Conservation (phyloP, 129 eudicot species). For the Sambucus nigra region DNA sequence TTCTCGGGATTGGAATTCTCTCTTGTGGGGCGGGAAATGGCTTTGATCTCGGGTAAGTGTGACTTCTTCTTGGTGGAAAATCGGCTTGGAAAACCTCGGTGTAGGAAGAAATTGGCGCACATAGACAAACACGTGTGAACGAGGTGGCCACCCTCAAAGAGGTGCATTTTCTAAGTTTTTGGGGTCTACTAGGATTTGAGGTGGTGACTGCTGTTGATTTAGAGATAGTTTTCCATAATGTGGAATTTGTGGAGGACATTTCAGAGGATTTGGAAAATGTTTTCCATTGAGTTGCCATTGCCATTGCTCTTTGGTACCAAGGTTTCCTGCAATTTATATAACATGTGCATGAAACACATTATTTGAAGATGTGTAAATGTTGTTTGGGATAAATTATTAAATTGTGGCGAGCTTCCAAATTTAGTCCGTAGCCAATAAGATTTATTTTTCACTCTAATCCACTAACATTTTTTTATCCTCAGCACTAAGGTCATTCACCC, state of each 20-base stretch:
- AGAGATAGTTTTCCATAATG: constrained; percentile 46
- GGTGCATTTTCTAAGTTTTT: constrained; percentile 58
- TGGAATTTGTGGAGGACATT: constrained; percentile 31
- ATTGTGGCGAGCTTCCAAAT: too few relatives aligned
- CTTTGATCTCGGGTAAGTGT: constrained; percentile 81
- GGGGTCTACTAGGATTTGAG: constrained; percentile 29
- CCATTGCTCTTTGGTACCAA: constrained; percentile 93
- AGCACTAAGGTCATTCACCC: neutral
- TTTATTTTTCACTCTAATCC: neutral
- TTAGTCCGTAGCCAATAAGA: too few relatives aligned
- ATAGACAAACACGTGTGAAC: constrained; percentile 72
- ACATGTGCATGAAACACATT: neutral
- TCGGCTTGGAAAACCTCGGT: constrained; percentile 69
- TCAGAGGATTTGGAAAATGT: constrained; percentile 39
- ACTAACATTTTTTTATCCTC: neutral
- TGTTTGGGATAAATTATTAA: too few relatives aligned
- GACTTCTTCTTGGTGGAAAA: constrained; percentile 79
- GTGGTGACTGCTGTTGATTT: constrained; percentile 32
- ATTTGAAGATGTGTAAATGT: neutral
- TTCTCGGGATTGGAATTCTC: constrained; percentile 37
- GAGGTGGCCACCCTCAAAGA: constrained; percentile 71
- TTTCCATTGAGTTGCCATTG: constrained; percentile 69
- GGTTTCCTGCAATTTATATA: constrained; percentile 66
- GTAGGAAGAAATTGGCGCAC: constrained; percentile 93
- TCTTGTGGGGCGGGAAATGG: constrained; percentile 36